Evolutionary conservation across 2,329 filamentous ascomycete species (phyloP).

Genomic region (Calonectria honghensis): DNA sequence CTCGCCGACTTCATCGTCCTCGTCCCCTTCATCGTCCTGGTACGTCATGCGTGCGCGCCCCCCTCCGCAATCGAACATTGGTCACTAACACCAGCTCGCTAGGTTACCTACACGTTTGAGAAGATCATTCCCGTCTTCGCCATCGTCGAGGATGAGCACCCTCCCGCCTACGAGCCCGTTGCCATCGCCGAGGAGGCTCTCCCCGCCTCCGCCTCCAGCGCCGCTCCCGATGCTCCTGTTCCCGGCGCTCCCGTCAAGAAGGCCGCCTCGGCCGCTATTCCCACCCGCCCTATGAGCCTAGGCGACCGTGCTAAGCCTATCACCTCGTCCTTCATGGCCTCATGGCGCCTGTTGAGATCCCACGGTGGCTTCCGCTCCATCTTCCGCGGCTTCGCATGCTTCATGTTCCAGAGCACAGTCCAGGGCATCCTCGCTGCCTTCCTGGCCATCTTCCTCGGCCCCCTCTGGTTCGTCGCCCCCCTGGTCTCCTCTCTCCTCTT

Average conservation of each 20-base stretch:
- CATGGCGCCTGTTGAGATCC: slow-evolving; percentile 73
- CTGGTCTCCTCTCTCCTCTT: slow-evolving; percentile 73
- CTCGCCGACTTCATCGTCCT: slow-evolving; percentile 66
- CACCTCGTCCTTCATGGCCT: slow-evolving; percentile 71
- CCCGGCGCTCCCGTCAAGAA: slow-evolving; percentile 54
- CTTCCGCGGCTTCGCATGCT: slow-evolving; percentile 80
- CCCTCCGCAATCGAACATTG: background rate
- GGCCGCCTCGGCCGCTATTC: slow-evolving; percentile 56
- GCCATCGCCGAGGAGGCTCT: slow-evolving; percentile 62
- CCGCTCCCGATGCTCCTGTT: slow-evolving; percentile 56
- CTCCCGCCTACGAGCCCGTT: slow-evolving; percentile 73
- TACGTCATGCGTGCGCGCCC: slow-evolving; percentile 55
- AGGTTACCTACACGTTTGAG: slow-evolving; percentile 72
- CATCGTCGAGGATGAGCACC: slow-evolving; percentile 75
- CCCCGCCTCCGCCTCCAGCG: slow-evolving; percentile 51
- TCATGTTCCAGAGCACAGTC: slow-evolving; percentile 62
- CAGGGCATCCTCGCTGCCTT: slow-evolving; percentile 64
- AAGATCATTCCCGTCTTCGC: slow-evolving; percentile 72
- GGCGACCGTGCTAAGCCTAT: slow-evolving; percentile 54
- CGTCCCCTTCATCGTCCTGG: slow-evolving; percentile 65
- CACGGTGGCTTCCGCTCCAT: slow-evolving; percentile 78
- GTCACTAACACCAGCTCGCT: slow-evolving; percentile 3
- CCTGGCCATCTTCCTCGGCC: slow-evolving; percentile 66
- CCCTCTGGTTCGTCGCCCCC: slow-evolving; percentile 65
- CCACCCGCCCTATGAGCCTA: slow-evolving; percentile 26